Percentiles rank a stretch among this genome's conserved stretches.
Evolutionary conservation across 2,329 filamentous ascomycete genomes (phyloP).

Genomic region (Xylaria sp.): DNA sequence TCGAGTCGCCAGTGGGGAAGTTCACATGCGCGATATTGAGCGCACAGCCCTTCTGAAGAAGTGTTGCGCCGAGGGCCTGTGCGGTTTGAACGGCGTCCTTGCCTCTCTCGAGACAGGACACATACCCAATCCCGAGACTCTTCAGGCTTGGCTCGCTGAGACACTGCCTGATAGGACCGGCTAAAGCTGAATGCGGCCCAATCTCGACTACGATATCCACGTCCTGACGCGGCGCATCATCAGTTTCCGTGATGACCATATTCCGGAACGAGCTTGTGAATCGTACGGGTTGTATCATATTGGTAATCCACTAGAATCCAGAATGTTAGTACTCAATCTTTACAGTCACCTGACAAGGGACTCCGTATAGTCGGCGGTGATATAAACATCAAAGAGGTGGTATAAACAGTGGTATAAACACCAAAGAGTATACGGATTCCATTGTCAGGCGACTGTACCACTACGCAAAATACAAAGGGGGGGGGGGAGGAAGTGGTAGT

Average conservation of each 20-base stretch:
- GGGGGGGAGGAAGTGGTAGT: too few species aligned
- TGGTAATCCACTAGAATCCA: constrained; percentile 25
- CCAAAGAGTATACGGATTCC: too few species aligned
- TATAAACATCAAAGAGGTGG: too few species aligned
- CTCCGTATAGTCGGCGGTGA: too few species aligned
- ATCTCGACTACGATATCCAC: constrained; percentile 19
- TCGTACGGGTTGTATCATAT: constrained; percentile 34
- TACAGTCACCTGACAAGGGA: background rate
- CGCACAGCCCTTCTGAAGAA: constrained; percentile 18
- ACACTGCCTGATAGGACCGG: constrained; percentile 40
- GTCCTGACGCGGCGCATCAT: background rate
- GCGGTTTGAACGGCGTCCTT: constrained; percentile 23
- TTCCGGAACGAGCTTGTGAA: constrained; percentile 34
- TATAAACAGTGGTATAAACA: too few species aligned
- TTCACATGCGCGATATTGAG: constrained; percentile 15
- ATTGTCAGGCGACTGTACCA: too few species aligned
- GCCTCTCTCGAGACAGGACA: constrained; percentile 20
- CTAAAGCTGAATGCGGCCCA: constrained; percentile 44
- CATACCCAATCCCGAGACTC: constrained; percentile 22
- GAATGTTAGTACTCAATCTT: background rate
- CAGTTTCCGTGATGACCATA: constrained; percentile 18
- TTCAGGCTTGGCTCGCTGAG: background rate
- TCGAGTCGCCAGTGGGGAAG: constrained; percentile 3
- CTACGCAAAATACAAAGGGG: too few species aligned
- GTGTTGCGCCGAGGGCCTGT: background rate